These are phyloP conservation scores for Pochonia chlamydosporia DNA, from an alignment of 2,329 filamentous ascomycete species.

Conservation along the genomic window DNA sequence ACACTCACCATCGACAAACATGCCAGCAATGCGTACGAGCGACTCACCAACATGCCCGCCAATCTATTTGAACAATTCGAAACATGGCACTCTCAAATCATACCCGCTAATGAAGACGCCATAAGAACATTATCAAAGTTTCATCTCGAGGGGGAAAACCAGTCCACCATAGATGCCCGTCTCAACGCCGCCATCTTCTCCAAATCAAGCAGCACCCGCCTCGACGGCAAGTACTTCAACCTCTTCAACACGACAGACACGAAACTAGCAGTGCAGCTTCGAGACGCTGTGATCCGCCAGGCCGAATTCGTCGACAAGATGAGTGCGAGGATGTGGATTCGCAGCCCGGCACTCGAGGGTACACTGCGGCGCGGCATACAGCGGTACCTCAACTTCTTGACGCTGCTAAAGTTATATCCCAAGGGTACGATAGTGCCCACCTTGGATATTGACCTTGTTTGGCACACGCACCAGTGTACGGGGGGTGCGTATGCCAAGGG, in stretches of 20 bases:
- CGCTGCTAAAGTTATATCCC: slow-evolving; percentile 23
- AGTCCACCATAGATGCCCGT: too few relatives aligned
- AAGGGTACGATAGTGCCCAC: slow-evolving; percentile 30
- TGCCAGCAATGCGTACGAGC: slow-evolving; percentile 2
- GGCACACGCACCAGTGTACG: slow-evolving; percentile 37
- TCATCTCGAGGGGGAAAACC: too few relatives aligned
- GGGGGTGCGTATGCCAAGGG: slow-evolving; percentile 19
- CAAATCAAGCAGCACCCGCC: too few relatives aligned
- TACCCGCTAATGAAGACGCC: too few relatives aligned
- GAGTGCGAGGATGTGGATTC: slow-evolving; percentile 31
- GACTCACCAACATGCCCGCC: not conserved
- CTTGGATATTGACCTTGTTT: slow-evolving; percentile 35
- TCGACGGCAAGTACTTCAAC: too few relatives aligned
- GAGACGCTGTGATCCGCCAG: slow-evolving; percentile 30
- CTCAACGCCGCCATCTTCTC: too few relatives aligned
- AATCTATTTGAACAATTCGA: slow-evolving; percentile 9
- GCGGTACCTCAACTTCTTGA: slow-evolving; percentile 33
- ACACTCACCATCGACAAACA: not conserved
- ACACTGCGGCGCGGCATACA: slow-evolving; percentile 27
- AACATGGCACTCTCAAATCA: too few relatives aligned
- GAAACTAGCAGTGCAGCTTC: slow-evolving; percentile 12
- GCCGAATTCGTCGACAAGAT: slow-evolving; percentile 34
- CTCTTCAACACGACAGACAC: too few relatives aligned
- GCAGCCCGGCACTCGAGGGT: slow-evolving; percentile 25
- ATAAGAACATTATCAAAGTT: too few relatives aligned